phyloP scores from a whole-genome alignment of 2,329 filamentous ascomycete species.

The Phialocephala sp. region DNA sequence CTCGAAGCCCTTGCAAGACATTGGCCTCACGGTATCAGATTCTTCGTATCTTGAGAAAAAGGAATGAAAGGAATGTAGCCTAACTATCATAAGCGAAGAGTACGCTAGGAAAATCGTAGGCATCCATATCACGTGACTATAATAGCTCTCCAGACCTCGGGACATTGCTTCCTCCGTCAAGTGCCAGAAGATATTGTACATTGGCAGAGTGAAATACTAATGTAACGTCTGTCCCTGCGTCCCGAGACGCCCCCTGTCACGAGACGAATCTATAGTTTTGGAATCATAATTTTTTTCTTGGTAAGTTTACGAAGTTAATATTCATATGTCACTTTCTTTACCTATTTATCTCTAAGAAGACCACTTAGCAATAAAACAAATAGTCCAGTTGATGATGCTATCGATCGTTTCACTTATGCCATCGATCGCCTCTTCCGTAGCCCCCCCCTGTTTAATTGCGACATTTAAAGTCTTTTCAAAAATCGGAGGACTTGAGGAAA shows the following conservation, averaged over 20 bases:
- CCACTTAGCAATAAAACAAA: not conserved
- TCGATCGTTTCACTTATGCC: not conserved
- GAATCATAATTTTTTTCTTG: slow-evolving; percentile 2
- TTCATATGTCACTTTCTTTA: not conserved
- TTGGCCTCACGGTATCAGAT: too few relatives aligned
- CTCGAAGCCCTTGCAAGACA: too few relatives aligned
- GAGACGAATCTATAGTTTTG: not conserved
- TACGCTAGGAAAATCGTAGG: too few relatives aligned
- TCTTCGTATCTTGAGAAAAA: too few relatives aligned
- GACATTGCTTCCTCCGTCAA: too few relatives aligned
- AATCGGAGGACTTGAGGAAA: slow-evolving; percentile 6
- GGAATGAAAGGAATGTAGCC: too few relatives aligned
- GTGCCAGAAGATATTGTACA: too few relatives aligned
- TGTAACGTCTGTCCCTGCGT: not conserved
- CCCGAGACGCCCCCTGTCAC: not conserved
- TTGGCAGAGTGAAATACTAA: too few relatives aligned
- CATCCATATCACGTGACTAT: too few relatives aligned
- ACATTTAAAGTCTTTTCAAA: not conserved
- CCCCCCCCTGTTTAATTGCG: not conserved
- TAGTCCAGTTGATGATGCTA: not conserved
- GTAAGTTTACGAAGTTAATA: slow-evolving; percentile 2
- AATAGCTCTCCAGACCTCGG: too few relatives aligned
- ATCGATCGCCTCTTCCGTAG: not conserved
- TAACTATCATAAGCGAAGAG: too few relatives aligned
- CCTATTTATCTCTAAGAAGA: not conserved